These are phyloP conservation scores for Hemerocallis citrina DNA, from an alignment of 106 monocot genomes.

Conservation along the genomic window DNA sequence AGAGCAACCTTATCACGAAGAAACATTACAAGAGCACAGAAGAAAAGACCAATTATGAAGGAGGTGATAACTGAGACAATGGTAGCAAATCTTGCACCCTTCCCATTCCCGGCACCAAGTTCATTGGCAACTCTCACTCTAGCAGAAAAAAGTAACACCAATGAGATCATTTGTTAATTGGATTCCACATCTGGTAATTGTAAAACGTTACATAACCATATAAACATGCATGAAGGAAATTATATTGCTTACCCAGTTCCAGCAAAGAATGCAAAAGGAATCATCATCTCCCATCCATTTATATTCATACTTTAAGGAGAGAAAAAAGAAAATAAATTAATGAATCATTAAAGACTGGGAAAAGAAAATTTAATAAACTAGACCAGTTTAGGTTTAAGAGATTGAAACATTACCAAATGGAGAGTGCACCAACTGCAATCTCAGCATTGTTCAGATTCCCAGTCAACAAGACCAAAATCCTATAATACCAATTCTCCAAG, in stretches of 20 bases:
- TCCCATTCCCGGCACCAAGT: conserved; percentile 73
- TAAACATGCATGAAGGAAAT: no score
- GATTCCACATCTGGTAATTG: no score
- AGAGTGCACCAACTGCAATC: conserved; percentile 71
- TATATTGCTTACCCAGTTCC: conserved; percentile 46
- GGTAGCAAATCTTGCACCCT: conserved; percentile 63
- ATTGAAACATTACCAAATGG: conserved; percentile 45
- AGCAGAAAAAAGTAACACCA: not conserved
- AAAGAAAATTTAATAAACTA: no score
- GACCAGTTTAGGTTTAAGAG: no score
- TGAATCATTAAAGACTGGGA: no score
- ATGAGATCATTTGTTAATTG: no score
- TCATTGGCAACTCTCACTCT: conserved; percentile 87
- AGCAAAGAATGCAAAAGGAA: conserved; percentile 76
- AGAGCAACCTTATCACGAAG: conserved; percentile 50
- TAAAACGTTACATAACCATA: no score
- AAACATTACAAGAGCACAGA: conserved; percentile 35
- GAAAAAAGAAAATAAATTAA: not conserved
- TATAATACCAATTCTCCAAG: conserved; percentile 84
- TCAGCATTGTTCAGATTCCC: conserved; percentile 51
- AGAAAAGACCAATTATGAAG: conserved; percentile 45
- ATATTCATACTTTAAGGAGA: conserved; percentile 34
- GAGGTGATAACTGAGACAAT: conserved; percentile 47
- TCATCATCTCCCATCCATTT: conserved; percentile 50
- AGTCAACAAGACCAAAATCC: conserved; percentile 48